Conservation (phyloP, 345 rosid species). For the Lagerstroemia speciosa region DNA sequence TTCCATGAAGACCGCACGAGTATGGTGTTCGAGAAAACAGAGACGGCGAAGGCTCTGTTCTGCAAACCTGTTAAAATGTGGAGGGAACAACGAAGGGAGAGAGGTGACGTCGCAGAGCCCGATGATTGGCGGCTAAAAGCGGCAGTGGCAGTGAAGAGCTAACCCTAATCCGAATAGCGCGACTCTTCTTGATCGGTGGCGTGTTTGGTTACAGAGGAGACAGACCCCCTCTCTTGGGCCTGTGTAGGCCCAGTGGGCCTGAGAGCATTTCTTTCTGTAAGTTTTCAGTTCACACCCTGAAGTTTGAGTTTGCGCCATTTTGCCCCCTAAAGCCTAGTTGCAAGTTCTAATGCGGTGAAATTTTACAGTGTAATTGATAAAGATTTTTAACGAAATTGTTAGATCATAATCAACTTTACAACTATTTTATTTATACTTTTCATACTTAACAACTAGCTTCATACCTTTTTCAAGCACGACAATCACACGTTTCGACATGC, state of each 20-base stretch:
- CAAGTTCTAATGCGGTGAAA: too few species aligned
- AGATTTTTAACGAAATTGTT: too few species aligned
- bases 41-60: neutral
- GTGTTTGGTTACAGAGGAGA: constrained; percentile 50
- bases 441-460: too few species aligned
- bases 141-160: constrained; percentile 18
- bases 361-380: too few species aligned
- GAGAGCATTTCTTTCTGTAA: neutral
- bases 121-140: constrained; percentile 35
- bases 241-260: too few species aligned
- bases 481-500: too few species aligned
- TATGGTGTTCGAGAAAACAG: neutral
- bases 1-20: neutral
- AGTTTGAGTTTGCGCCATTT: neutral
- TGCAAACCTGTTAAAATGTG: constrained; percentile 9
- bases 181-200: constrained; percentile 21
- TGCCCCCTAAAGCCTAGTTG: neutral
- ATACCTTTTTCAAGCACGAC: too few species aligned
- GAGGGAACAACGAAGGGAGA: neutral
- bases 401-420: too few species aligned
- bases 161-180: constrained; percentile 38
- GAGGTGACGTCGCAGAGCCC: constrained; percentile 8
- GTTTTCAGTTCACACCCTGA: neutral
- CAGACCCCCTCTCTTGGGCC: neutral
- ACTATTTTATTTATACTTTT: too few species aligned